Evolutionary conservation across 2,329 filamentous ascomycete species (phyloP).

Genomic region (Fusarium nisikadoi): DNA sequence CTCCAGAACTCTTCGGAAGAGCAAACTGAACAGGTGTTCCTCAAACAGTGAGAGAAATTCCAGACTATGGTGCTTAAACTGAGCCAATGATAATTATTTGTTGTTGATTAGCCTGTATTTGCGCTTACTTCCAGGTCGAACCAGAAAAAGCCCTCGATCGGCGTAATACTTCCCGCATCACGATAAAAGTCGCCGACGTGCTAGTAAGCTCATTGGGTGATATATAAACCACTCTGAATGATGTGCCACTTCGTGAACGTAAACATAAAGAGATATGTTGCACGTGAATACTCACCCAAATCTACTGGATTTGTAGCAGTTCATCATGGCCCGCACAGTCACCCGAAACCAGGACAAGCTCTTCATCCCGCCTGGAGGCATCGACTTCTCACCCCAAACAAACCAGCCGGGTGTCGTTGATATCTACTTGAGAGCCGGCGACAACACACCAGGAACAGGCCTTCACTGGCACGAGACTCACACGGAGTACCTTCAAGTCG

Average conservation of each 20-base stretch:
- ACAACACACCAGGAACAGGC: constrained; percentile 17
- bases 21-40: neutral
- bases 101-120: neutral
- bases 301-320: neutral
- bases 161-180: neutral
- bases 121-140: neutral
- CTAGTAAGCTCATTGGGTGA: fast-evolving
- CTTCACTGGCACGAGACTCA: constrained; percentile 36
- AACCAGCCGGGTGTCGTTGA: constrained; percentile 1
- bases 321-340: constrained; percentile 10
- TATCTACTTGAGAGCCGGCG: constrained; percentile 18
- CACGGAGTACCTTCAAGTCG: constrained; percentile 33
- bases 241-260: fast-evolving
- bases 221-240: fast-evolving
- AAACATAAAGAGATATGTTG: neutral
- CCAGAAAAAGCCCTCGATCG: neutral
- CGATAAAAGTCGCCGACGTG: neutral
- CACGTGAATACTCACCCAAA: too few species aligned
- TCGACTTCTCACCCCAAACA: constrained; percentile 7
- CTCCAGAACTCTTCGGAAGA: neutral
- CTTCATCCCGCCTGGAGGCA: constrained; percentile 15
- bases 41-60: neutral
- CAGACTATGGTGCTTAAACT: too few species aligned
- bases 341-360: constrained; percentile 17
- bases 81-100: neutral